Evolutionary conservation across 1,284 basidiomycete species (phyloP), one percentile per base, ranked within the genome.

Genomic region (Cutaneotrichosporon cavernicola): DNA sequence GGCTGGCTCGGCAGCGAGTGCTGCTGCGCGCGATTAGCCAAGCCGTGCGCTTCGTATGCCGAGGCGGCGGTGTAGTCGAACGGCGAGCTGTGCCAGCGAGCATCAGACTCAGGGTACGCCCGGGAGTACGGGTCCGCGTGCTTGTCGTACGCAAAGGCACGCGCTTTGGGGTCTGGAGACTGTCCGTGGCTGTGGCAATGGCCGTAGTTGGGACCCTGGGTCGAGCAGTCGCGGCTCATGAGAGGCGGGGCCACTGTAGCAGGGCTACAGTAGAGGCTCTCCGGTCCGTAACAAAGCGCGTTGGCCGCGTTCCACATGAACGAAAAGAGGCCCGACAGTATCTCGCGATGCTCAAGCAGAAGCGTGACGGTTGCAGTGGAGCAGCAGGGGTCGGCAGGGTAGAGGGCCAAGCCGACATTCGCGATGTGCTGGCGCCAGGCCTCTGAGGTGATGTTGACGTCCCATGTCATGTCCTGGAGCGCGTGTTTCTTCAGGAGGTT

Each of bases 401-500:
- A 56, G n/a, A 56, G 55, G 11, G 38, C 21, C 14, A 22, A 18
- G 38, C 55, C 38, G 36, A 46, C 26, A 5, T 26, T 14, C 36
- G 34, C 30, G 22, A 56, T 30, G 55, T 43, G 38, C n/a, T 36
- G 11, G n/a, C 26, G 36, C 55, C 55, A 56, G 13, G 16, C 22
- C 55, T 56, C 55, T 10, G 55, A 11, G n/a, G 38, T 30, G 55
- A 56, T 43, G 55, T 56, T 10, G 38, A 56, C 55, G n/a, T 56
- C 38, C 55, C 55, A 56, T 21, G 43, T 22, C 21, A 56, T 22
- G 36, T 56, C 55, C 38, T 43, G 55, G 55, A 56, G 55, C 14
- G 55, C 38, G 38, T 26, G 55, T 4, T 30, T 21, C 55, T 56
- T 56, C 38, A 56, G 55, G 38, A 21, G 34, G 55, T 56, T 56